Conservation (phyloP, 2,329 filamentous ascomycete genomes). For the Epichloe gansuensis region DNA sequence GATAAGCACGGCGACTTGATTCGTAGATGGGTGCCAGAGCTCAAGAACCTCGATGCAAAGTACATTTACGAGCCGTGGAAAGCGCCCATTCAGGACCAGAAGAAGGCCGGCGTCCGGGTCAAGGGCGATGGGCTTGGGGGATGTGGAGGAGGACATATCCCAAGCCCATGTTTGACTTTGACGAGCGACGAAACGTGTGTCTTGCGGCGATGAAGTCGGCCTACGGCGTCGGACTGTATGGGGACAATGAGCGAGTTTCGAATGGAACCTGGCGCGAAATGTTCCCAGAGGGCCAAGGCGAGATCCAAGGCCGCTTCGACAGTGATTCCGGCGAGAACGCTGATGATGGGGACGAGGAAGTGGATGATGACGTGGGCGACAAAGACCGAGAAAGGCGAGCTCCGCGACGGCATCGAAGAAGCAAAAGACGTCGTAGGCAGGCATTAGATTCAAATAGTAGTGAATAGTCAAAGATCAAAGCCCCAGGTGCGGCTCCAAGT, state of each 20-base stretch:
- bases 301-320: constrained; percentile 27
- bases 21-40: constrained; percentile 53
- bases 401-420: constrained; percentile 12
- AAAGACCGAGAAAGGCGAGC: constrained; percentile 14
- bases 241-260: constrained; percentile 47
- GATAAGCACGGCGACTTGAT: constrained; percentile 57
- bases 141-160: constrained; percentile 44
- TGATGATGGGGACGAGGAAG: constrained; percentile 15
- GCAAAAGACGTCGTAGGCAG: constrained; percentile 12
- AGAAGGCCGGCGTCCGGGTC: constrained; percentile 52
- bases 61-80: constrained; percentile 76
- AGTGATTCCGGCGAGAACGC: constrained; percentile 23
- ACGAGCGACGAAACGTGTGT: constrained; percentile 47
- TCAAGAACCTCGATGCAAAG: constrained; percentile 48
- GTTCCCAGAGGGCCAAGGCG: constrained; percentile 27
- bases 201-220: constrained; percentile 58
- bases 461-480: background rate
- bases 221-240: constrained; percentile 52
- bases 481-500: background rate
- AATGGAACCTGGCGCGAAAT: constrained; percentile 44
- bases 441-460: background rate
- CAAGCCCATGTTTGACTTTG: constrained; percentile 69
- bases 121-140: constrained; percentile 38
- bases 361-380: constrained; percentile 5
- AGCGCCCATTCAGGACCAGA: constrained; percentile 55